phyloP scores from a whole-genome alignment of 352 stramenopile genomes.

The Blastocystis sp. region DNA sequence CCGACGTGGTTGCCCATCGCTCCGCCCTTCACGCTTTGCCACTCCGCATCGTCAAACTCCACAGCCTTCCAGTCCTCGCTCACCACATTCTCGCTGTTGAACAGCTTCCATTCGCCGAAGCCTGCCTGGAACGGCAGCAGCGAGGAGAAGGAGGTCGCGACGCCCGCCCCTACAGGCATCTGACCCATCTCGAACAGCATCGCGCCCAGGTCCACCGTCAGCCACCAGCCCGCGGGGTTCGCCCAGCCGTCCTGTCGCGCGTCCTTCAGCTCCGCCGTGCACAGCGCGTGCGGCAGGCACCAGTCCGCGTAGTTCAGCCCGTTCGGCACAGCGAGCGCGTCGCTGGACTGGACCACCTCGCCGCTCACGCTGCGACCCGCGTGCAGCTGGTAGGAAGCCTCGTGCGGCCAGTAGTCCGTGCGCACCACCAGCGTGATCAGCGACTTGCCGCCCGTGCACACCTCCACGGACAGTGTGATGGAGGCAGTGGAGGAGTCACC shows the following conservation, averaged over 20 bases:
- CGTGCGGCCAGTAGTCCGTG: background rate
- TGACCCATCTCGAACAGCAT: constrained; percentile 40
- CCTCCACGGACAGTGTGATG: background rate
- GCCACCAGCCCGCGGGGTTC: constrained; percentile 2
- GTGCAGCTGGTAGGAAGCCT: constrained; percentile 1
- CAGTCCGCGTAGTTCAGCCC: background rate
- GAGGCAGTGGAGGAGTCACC: background rate
- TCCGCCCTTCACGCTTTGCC: background rate
- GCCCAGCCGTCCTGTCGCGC: background rate
- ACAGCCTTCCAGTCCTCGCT: background rate
- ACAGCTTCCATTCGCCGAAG: background rate
- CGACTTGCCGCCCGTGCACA: background rate
- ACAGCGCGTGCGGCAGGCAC: background rate
- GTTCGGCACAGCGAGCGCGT: background rate
- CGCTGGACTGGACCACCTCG: background rate
- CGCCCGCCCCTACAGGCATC: background rate
- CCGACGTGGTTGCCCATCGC: background rate
- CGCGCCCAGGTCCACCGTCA: constrained; percentile 44
- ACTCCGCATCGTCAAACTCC: background rate
- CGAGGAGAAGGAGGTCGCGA: background rate
- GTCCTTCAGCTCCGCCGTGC: background rate
- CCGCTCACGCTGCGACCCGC: background rate
- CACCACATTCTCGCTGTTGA: background rate
- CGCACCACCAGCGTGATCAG: background rate
- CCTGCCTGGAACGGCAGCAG: background rate